Evolutionary conservation across 768 basidiomycete species (phyloP).

Genomic region (Coprinopsis sp.): DNA sequence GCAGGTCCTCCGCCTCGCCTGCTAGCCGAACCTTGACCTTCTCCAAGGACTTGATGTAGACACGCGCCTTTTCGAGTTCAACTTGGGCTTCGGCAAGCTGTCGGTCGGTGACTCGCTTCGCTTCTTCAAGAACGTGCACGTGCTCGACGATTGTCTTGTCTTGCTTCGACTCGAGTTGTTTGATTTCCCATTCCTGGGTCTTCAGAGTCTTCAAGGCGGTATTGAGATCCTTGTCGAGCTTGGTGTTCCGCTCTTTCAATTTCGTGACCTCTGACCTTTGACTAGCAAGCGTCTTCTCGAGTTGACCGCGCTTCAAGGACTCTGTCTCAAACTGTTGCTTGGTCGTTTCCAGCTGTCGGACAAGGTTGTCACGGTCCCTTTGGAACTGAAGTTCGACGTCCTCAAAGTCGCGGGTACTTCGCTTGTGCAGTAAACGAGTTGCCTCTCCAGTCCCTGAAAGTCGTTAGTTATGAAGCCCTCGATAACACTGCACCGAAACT

Average conservation of each 20-base stretch:
- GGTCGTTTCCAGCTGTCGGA: constrained; percentile 65
- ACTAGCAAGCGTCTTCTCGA: constrained; percentile 59
- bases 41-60: constrained; percentile 82
- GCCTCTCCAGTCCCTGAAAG: constrained; percentile 67
- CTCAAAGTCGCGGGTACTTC: constrained; percentile 82
- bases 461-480: not conserved
- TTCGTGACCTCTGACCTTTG: constrained; percentile 69
- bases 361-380: constrained; percentile 70
- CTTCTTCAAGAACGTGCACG: constrained; percentile 92
- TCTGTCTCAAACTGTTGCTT: constrained; percentile 76
- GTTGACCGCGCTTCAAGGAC: constrained; percentile 61
- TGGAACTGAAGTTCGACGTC: constrained; percentile 83
- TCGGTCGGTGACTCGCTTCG: constrained; percentile 89
- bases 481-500: constrained; percentile 12
- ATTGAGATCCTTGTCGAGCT: constrained; percentile 76
- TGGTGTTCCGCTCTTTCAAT: constrained; percentile 63
- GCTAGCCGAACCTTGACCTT: constrained; percentile 70
- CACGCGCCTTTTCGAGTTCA: constrained; percentile 69
- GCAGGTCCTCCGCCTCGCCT: constrained; percentile 79
- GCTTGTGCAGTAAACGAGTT: constrained; percentile 65
- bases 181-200: constrained; percentile 79
- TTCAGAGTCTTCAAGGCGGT: constrained; percentile 79
- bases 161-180: constrained; percentile 78
- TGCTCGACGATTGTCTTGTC: constrained; percentile 99
- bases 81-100: constrained; percentile 78